phyloP scores from a whole-genome alignment of 257 asterid genomes.

The Lycium barbarum region DNA sequence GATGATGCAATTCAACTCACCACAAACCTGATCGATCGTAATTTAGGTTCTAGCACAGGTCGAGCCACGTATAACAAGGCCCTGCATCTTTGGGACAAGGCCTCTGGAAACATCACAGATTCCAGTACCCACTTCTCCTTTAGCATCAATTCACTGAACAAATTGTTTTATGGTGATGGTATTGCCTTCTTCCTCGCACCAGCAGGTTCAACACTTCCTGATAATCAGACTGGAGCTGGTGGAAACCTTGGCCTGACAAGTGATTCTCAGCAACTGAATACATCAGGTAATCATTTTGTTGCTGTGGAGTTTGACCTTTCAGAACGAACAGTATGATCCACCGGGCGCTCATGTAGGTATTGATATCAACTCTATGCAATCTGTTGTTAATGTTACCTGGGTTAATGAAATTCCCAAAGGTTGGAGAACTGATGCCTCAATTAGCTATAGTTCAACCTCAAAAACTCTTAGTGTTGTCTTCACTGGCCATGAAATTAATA shows the following conservation, averaged over 20 bases:
- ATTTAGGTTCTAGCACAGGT: background rate
- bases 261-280: conserved; percentile 23
- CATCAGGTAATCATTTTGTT: conserved; percentile 6
- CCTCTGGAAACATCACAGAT: conserved; percentile 34
- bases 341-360: conserved; percentile 44
- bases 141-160: conserved; percentile 25
- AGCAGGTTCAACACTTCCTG: conserved; percentile 9
- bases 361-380: conserved; percentile 38
- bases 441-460: conserved; percentile 31
- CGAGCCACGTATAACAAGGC: conserved; percentile 33
- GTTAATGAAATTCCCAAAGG: conserved; percentile 28
- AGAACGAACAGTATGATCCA: background rate
- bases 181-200: conserved; percentile 43
- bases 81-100: conserved; percentile 40
- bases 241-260: background rate
- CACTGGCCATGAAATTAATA: too few species aligned
- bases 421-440: conserved; percentile 25
- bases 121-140: conserved; percentile 39
- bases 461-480: conserved; percentile 31
- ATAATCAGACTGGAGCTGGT: too few species aligned
- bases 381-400: conserved; percentile 28
- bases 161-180: conserved; percentile 32
- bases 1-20: conserved; percentile 43
- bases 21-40: background rate
- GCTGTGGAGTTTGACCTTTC: conserved; percentile 31